These are phyloP conservation scores for Mortierella sp. DNA, from an alignment of 371 early-diverging fungal species.

Conservation along the genomic window DNA sequence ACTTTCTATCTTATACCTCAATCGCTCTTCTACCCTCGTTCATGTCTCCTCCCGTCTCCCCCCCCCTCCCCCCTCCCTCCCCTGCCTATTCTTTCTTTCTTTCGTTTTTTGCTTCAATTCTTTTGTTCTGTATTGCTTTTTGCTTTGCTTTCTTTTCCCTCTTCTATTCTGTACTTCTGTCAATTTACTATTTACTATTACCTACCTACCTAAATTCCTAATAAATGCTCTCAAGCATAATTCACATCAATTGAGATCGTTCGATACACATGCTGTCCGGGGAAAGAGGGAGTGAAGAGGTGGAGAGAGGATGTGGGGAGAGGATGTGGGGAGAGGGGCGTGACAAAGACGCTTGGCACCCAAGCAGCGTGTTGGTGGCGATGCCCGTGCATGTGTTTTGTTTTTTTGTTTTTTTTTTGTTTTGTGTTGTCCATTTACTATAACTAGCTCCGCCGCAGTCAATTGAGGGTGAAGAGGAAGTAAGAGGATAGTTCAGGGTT, in stretches of 20 bases:
- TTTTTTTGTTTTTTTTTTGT: background rate
- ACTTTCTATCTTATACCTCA: background rate
- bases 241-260: background rate
- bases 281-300: no score
- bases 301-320: background rate
- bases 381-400: background rate
- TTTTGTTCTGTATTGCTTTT: background rate
- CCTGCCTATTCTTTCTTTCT: background rate
- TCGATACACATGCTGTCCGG: background rate
- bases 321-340: background rate
- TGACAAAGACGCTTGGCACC: no score
- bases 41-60: background rate
- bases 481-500: background rate
- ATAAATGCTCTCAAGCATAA: no score
- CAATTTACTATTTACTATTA: background rate
- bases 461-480: background rate
- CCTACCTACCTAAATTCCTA: background rate
- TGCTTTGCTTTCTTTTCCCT: background rate
- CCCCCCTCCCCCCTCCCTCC: no score
- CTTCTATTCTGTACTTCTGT: background rate
- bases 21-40: background rate
- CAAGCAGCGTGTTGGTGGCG: background rate
- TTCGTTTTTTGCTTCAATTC: background rate
- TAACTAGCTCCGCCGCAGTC: constrained; percentile 1
- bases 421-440: background rate